Evolutionary conservation across 768 basidiomycete species (phyloP), one percentile per base, ranked within the genome.

Genomic region (Calocybe indica): DNA sequence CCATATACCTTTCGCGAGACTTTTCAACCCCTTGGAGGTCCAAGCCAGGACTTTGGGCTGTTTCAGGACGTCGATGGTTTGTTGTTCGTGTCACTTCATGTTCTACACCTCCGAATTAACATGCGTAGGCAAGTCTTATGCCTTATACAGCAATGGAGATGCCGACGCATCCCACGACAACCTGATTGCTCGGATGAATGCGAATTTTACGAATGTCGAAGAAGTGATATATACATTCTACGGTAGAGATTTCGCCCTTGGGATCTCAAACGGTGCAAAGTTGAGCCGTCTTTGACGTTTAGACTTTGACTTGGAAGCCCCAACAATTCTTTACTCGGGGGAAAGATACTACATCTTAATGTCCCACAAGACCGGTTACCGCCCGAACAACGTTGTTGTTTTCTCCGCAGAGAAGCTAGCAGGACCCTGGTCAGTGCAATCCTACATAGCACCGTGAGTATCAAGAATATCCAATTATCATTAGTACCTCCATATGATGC

Each of bases 311-410:
- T 52, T 60, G 6, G 57, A 59, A 45, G 59, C 55, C 7, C 56
- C 59, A 14, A 55, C 40, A 30, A 60, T 59, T 14, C 41, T 59
- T 2, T 55, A 46, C 38, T 55, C 57, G 10, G 58, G 58, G n/a
- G 47, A 54, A 40, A 50, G 55, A 22, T 60, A 63, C 37, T 61
- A 63, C 42, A 55, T 60, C 36, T 45, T 62, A 50, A 62, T 62
- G 60, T 60, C 56, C 5, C 55, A 61, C 45, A 61, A 63, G 43
- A 63, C 60, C 7, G 59, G 60, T 5, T 62, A 62, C 44, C 52
- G 57, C 30, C 58, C 58, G 6, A 63, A 63, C 40, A 58, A 59
- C 38, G 59, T 58, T 9, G 53, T 57, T 8, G 51, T 53, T 7
- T 63, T 58, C 39, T 58, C 56, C 13, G 53, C 58, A 9, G 54